Base-by-base conservation (phyloP, 2,329 filamentous ascomycete species). In the Botrytis squamosa region DNA sequence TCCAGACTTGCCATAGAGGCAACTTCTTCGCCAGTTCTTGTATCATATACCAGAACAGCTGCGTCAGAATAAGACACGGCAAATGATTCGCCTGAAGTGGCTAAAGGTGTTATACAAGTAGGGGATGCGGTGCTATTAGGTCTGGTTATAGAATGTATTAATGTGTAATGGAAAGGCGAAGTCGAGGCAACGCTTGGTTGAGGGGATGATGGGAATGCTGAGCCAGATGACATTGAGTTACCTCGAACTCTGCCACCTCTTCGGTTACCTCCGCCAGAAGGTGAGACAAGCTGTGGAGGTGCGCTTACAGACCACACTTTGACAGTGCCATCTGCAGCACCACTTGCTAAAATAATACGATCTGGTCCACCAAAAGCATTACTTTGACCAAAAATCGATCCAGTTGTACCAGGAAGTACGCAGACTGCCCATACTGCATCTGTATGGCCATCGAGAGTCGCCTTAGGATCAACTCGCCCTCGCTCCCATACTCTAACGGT, bases 401-500 rank as follows among this genome's bases (percentile, higher is more conserved):
- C 93, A 29, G 94, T 87, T 0, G 93, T 95, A 4, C 93, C 90
- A 5, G 96, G 96, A 4, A 99, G 88, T 22, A 98, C 94, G 80
- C 95, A 98, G 4, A 99, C 88, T 4, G 94, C 92, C 96, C 96
- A 99, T 7, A 99, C 94, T 6, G 95, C 94, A 85, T 99, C 96
- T 0, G 92, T 97, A 80, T 98, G 96, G 0, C 95, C 95, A 77
- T 98, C 94, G 6, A 99, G 86, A 0, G 94, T 97, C 3, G 94
- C 94, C 83, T 98, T 98, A 12, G 96, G 94, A 81, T 98, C 96
- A 46, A 99, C 94, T 65, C 95, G 88, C 42, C 95, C 95, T 69
- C 95, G 90, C 83, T 99, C 95, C 96, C 96, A 99, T 0, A 99
- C 94, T 44, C 95, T 90, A 55, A 99, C 91, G 10, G 94, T 97